Evolutionary conservation across 352 stramenopile species (phyloP), one percentile per base, ranked within the genome.

Genomic region (Globisporangium carolinianum): DNA sequence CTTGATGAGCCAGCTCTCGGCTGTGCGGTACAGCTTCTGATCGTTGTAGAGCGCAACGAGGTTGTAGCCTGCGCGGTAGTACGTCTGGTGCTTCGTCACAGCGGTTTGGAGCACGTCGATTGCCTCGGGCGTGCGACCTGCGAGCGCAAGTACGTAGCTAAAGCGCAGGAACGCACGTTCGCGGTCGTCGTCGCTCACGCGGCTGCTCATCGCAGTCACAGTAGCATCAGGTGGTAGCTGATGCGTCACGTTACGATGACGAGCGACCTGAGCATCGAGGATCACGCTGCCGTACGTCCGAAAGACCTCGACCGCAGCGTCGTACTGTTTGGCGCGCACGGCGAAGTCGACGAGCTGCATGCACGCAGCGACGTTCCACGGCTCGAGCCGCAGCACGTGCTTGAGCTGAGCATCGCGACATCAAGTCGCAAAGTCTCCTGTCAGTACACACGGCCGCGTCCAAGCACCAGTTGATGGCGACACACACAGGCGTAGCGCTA

Each of bases 61-160:
- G 60, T 86, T 91, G 66, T 87, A 83, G 8, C 63, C 57, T 0
- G 75, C 56, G 1, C 67, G 51, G 55, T 84, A 86, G 35, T 77
- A 62, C 1, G 48, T 65, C 3, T 70, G 62, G 32, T 79, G 55
- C n/a, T 54, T 45, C 2, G 39, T 10, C 1, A 75, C 4, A 1
- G 59, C 72, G 4, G 0, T 17, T 56, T 76, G 51, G 0, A 89
- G 61, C 5, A 87, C 3, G 4, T 57, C 37, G 17, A 83, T 74
- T 2, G 79, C 78, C 3, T 81, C 63, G 0, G 48, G 8, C 4
- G 53, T 45, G 0, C 62, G 66, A 5, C 56, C 65, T 8, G 47
- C 45, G 52, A 70, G 57, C 4, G 55, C 41, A 0, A 89, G 61
- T 11, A 68, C 71, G 36, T 79, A 84, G 42, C 67, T 73, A 52